Base-by-base conservation (phyloP, 768 basidiomycete species). In the Termitomyces bulborhizus region DNA sequence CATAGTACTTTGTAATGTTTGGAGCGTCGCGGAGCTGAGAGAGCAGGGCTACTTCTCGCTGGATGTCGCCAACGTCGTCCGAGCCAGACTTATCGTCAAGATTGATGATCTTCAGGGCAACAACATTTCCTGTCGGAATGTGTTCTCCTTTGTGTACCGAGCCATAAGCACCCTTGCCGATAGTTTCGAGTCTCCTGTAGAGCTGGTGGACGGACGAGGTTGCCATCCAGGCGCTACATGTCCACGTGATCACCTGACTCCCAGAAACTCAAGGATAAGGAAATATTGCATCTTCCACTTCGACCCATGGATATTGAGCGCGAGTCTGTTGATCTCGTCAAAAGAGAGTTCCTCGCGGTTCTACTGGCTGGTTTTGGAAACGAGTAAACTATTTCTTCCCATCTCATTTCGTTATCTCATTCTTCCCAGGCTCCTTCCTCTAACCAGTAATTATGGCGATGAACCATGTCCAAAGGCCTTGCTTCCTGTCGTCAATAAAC, bases 51-150 rank as follows among this genome's bases (percentile, higher is more conserved):
- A 99, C 93, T 71, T 98, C 97, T 57, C 90, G 88, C 71, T 98
- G 96, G 51, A 98, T 98, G 71, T 95, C 96, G 47, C 77, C 90
- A 16, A 97, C 93, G 67, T 99, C 97, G 69, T 99, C 96, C 69
- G 60, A 61, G 95, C 96, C 53, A 88, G 83, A 26, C 88, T 95
- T 61, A 45, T 61, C 60, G 72, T 98, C 97, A 61, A 98, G 86
- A 72, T 98, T 92, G 75, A 99, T 98, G 70, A 98, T 95, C 74
- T 99, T 99, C 74, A 98, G 85, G 16, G 95, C 97, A 34, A 99
- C 92, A 53, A 94, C 79, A 54, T 90, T 89, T 18, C 92, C 91
- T 0, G 92, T 87, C 0, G 86, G 79, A 48, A 90, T 80, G 62
- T 98, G 88, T 53, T 85, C 75, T 13, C 93, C 96, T 67, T 88